phyloP scores from a whole-genome alignment of 192 early-diverging fungal species.

The Linnemannia schmuckeri region DNA sequence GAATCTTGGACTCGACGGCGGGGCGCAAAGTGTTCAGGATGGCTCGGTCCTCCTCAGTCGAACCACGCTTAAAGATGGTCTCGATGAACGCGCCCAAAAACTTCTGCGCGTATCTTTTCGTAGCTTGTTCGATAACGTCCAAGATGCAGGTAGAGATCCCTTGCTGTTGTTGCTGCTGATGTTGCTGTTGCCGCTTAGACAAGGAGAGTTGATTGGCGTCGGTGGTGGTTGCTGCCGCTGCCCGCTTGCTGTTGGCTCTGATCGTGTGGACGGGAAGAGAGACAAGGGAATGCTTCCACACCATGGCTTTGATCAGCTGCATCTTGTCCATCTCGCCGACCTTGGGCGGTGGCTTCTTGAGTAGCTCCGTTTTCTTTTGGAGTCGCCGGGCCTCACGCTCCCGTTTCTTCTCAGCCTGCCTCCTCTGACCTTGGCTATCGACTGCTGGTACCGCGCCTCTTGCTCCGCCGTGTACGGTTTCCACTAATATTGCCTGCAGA shows the following conservation, averaged over 20 bases:
- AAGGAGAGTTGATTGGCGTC: constrained; percentile 16
- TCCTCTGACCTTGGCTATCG: constrained; percentile 15
- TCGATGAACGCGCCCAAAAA: constrained; percentile 20
- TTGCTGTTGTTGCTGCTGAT: constrained; percentile 7
- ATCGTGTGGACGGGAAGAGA: constrained; percentile 12
- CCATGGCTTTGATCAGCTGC: constrained; percentile 19
- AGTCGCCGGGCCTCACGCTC: constrained; percentile 13
- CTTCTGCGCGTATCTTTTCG: constrained; percentile 15
- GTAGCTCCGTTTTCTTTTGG: neutral
- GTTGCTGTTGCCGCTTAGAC: no score
- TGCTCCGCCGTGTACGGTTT: constrained; percentile 17
- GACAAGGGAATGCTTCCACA: constrained; percentile 5
- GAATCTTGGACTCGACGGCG: constrained; percentile 7
- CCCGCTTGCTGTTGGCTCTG: constrained; percentile 14
- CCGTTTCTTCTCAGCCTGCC: constrained; percentile 8
- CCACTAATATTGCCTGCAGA: constrained; percentile 9
- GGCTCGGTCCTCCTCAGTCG: constrained; percentile 3
- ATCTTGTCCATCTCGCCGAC: constrained; percentile 12
- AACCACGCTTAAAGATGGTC: constrained; percentile 13
- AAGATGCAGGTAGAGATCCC: neutral
- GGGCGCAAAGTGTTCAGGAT: neutral
- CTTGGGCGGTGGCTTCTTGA: constrained; percentile 16
- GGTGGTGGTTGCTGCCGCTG: constrained; percentile 20
- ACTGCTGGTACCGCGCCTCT: constrained; percentile 9
- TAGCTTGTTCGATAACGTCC: neutral